phyloP scores from a whole-genome alignment of 176 grass and related monocot species.

The Dendrocalamus sinicus region DNA sequence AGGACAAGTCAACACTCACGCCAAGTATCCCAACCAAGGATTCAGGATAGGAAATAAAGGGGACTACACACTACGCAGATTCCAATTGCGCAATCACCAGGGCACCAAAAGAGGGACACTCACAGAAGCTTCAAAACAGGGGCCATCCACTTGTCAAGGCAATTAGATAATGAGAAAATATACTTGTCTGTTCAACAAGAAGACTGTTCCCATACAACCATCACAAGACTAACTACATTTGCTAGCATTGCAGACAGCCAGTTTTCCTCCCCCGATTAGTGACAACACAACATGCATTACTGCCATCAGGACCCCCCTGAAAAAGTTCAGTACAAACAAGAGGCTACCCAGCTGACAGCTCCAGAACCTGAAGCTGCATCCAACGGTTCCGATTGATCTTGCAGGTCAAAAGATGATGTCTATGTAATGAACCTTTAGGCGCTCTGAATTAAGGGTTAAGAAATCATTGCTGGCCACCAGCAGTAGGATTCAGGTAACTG shows the following conservation, averaged over 20 bases:
- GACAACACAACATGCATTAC: background rate
- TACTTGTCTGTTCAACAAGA: background rate
- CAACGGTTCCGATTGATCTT: background rate
- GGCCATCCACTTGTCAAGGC: background rate
- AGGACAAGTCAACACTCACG: too few species aligned
- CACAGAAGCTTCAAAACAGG: too few species aligned
- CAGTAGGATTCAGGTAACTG: background rate
- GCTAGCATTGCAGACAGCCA: background rate
- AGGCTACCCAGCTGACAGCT: background rate
- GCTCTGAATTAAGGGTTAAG: background rate
- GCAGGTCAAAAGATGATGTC: background rate
- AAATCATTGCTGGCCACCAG: background rate
- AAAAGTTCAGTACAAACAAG: conserved; percentile 1
- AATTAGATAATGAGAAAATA: background rate
- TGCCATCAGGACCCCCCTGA: background rate
- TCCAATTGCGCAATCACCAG: background rate
- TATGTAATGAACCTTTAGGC: background rate
- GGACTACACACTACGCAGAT: background rate
- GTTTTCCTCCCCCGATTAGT: background rate
- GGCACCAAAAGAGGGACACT: background rate
- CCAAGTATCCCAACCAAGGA: background rate
- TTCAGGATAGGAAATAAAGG: background rate
- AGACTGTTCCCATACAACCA: background rate
- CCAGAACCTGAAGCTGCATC: background rate
- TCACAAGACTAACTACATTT: background rate